Base-by-base conservation (phyloP, 208 protist species). In the Wallacemonas rigidus region DNA sequence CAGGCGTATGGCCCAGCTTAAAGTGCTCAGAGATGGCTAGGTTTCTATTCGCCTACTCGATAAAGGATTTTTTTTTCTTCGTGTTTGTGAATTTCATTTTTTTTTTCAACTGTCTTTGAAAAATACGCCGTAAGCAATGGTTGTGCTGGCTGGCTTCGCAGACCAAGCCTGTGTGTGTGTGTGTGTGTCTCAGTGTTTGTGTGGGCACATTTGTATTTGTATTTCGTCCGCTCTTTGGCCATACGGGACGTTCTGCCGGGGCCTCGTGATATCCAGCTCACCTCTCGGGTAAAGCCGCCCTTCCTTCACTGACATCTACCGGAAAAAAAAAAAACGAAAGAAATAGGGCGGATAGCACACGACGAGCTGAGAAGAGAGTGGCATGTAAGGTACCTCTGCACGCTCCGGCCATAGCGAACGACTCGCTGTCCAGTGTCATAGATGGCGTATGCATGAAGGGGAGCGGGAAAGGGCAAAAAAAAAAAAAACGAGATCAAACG, bases 401-500 rank as follows among this genome's bases (percentile, higher is more conserved):
- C 40, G 3, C 39, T 15, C 8, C 26, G 14, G 11, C 54, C 63
- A 64, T 39, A 47, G 50, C 9, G 2, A 15, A 50, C 53, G 26
- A 26, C 26, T 26, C 26, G 26, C 55, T 55, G 61, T 3, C 41
- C 47, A 9, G 36, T 11, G n/a, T 12, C n/a, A 50, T 57, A 39
- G 12, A 71, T 43, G 36, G 7, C 17, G 43, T 4, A 9, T 53
- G n/a, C 11, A 40, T 38, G 64, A 26, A 26, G 26, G 12, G 1
- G 55, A n/a, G 36, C 50, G 36, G 9, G 50, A 47, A 14, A 56
- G 15, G 44, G 8, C 3, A 43, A 72, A 63, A 65, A 44, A 58
- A 58, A 74, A 79, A 65, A 74, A 48, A n/a, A 41, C 26, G 26
- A 26, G 26, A 26, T 26, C 26, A 26, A 26, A 26, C 26, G 26